Evolutionary conservation across 768 basidiomycete species (phyloP), one percentile per base, ranked within the genome.

Genomic region (Kwoniella botswanensis): DNA sequence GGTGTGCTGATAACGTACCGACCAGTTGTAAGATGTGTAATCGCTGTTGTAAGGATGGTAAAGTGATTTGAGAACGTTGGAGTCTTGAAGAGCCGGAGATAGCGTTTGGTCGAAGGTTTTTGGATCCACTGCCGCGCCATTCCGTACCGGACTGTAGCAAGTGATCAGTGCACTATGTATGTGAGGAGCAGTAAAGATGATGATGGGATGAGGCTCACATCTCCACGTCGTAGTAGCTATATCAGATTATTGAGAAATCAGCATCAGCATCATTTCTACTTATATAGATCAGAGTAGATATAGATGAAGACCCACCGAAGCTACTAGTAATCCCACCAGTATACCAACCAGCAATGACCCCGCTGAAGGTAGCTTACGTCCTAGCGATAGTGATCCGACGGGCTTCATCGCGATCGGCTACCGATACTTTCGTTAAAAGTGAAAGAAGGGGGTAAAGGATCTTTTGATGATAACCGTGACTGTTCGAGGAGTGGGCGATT

Each of bases 21-120:
- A 99, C 87, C 63, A 98, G 88, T 67, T 93, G 90, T 44, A 98
- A 88, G 13, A 98, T 89, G 24, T 94, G 91, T 29, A 87, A 86
- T 15, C 97, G 91, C 83, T 98, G 94, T 56, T 91, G 90, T 13
- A 90, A 82, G 0, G 92, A 92, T 0, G 96, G 96, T 1, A 92
- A 86, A 21, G 80, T 77, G 44, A 81, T 76, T 70, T 79, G 78
- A 0, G 74, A 73, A 29, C 80, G 76, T 41, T 73, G 72, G 22
- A 79, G 64, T 60, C 80, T 71, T 9, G 73, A 73, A 2, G 80
- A 79, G 6, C 73, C 76, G 0, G 68, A 59, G 26, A 79, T 76
- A 13, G 75, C 72, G 55, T 78, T 73, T 13, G 78, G 76, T 4
- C 80, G 79, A 5, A 79, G 63, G 13, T 50, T 63, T 55, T 76